Evolutionary conservation across 2,329 filamentous ascomycete genomes (phyloP).

Genomic region (Tolypocladium endophyticum): DNA sequence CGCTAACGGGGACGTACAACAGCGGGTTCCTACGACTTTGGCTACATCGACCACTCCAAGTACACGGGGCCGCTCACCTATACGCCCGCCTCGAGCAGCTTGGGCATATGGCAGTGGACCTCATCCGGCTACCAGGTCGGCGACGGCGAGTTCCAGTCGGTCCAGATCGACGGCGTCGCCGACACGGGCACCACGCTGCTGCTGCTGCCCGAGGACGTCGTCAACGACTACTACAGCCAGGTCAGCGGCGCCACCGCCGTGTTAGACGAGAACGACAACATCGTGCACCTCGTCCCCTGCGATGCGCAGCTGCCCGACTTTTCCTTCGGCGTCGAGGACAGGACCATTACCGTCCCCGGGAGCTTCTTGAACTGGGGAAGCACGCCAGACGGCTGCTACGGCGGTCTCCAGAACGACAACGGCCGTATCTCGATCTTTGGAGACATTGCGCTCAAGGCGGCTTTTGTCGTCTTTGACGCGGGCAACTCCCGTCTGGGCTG

Average conservation of each 20-base stretch:
- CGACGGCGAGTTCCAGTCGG: conserved; percentile 7
- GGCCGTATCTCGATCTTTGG: conserved; percentile 45
- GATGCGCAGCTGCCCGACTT: conserved; percentile 32
- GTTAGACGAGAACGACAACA: conserved; percentile 14
- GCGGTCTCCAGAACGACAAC: conserved; percentile 51
- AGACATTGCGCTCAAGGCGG: conserved; percentile 48
- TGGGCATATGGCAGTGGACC: conserved; percentile 50
- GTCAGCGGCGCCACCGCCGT: conserved; percentile 20
- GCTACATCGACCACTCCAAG: conserved; percentile 52
- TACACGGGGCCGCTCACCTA: conserved; percentile 54
- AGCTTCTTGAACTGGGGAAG: conserved; percentile 39
- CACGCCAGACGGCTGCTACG: conserved; percentile 46
- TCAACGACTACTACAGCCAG: conserved; percentile 36
- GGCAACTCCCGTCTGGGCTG: conserved; percentile 39
- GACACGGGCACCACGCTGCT: conserved; percentile 55
- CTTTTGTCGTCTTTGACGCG: conserved; percentile 45
- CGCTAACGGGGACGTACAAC: neutral
- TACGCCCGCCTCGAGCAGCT: conserved; percentile 47
- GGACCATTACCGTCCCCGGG: conserved; percentile 44
- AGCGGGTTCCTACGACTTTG: conserved; percentile 63
- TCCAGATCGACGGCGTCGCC: conserved; percentile 29
- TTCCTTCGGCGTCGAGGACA: conserved; percentile 43
- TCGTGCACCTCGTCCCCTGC: conserved; percentile 32
- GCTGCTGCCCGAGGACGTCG: conserved; percentile 42
- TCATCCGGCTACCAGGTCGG: conserved; percentile 11